phyloP scores from a whole-genome alignment of 345 rosid genomes.

The Adansonia digitata region DNA sequence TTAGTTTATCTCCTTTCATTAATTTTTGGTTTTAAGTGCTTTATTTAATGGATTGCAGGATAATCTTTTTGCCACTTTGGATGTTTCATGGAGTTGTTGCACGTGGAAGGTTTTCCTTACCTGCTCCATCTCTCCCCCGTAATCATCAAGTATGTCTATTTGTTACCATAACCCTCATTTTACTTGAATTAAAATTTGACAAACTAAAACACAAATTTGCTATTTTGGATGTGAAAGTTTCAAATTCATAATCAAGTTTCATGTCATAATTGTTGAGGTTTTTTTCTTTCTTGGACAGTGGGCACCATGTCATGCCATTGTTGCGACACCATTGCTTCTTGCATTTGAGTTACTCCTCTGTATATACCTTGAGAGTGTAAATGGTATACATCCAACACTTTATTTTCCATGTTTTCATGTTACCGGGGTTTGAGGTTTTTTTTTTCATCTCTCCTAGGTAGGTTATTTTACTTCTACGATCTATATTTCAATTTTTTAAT shows the following conservation, averaged over 20 bases:
- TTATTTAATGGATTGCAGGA: conserved; percentile 44
- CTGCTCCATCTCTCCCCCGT: conserved; percentile 91
- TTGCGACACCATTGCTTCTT: conserved; percentile 83
- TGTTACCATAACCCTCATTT: not conserved
- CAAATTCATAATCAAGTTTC: conserved; percentile 13
- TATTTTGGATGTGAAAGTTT: not conserved
- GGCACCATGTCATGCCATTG: conserved; percentile 99
- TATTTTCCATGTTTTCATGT: conserved; percentile 2
- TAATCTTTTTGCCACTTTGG: conserved; percentile 82
- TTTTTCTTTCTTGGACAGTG: conserved; percentile 57
- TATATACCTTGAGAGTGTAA: conserved; percentile 77
- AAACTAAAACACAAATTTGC: not conserved
- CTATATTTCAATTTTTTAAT: not conserved
- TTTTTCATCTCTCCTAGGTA: not conserved
- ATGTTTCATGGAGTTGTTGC: conserved; percentile 88
- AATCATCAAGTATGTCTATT: conserved; percentile 69
- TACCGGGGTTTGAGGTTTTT: conserved; percentile 24
- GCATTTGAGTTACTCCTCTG: conserved; percentile 96
- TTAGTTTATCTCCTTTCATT: not conserved
- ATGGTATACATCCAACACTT: conserved; percentile 23
- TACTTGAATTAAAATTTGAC: not conserved
- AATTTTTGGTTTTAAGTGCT: not conserved
- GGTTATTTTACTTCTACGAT: not conserved
- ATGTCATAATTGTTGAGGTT: not conserved
- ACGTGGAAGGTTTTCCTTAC: conserved; percentile 92